Conservation (phyloP, 148 eudicot species). For the Nepenthes mirabilis region DNA sequence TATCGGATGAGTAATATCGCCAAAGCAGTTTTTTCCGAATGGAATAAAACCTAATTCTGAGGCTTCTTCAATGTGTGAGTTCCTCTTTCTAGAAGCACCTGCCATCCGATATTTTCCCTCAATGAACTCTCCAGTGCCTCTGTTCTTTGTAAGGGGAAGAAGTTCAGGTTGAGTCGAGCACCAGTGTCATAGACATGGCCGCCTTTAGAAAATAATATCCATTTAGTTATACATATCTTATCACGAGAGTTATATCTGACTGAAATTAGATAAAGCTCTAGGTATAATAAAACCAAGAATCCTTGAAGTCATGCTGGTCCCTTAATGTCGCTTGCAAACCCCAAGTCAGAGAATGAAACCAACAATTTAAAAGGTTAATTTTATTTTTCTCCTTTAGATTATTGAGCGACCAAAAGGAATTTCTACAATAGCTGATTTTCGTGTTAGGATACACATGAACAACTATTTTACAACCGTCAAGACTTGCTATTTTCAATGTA, state of each 20-base stretch:
- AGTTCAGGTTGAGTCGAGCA: not conserved
- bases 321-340: too few species aligned
- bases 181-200: not conserved
- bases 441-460: too few species aligned
- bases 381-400: too few species aligned
- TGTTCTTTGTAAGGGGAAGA: conserved; percentile 37
- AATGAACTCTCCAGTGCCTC: conserved; percentile 56
- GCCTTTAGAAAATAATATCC: not conserved
- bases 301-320: too few species aligned
- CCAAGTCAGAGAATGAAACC: too few species aligned
- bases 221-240: not conserved
- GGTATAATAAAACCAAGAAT: not conserved
- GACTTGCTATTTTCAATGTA: too few species aligned
- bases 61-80: conserved; percentile 74
- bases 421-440: too few species aligned
- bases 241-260: not conserved
- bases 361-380: too few species aligned
- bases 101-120: conserved; percentile 69
- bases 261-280: not conserved
- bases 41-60: conserved; percentile 63
- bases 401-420: too few species aligned
- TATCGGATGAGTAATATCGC: too few species aligned
- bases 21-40: not conserved
- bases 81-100: conserved; percentile 71
- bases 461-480: too few species aligned